phyloP scores from a whole-genome alignment of 2,329 filamentous ascomycete genomes.

The Neurospora sp. region DNA sequence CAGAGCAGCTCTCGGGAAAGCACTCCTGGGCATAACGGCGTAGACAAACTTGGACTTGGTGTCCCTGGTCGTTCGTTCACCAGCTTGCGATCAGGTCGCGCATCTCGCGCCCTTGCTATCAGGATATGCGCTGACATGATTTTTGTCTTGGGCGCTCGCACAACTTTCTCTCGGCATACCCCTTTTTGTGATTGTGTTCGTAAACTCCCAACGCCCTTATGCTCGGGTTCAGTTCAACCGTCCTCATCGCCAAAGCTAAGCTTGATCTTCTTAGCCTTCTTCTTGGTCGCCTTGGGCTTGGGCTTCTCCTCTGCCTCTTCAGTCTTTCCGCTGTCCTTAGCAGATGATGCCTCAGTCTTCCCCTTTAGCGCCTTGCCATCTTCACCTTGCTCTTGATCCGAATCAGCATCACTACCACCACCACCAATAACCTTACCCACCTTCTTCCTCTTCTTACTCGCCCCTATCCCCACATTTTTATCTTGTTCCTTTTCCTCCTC shows the following conservation, averaged over 20 bases:
- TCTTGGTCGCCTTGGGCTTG: conserved; percentile 27
- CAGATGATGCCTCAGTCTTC: not conserved
- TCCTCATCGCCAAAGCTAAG: conserved; percentile 57
- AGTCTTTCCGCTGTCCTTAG: conserved; percentile 4
- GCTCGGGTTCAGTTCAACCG: conserved; percentile 22
- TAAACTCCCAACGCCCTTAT: not conserved
- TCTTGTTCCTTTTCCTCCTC: conserved; percentile 18
- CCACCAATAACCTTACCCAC: conserved; percentile 41
- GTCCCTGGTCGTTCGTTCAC: no score
- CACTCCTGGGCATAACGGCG: no score
- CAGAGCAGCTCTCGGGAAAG: no score
- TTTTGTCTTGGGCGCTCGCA: no score
- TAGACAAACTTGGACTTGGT: no score
- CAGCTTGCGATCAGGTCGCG: no score
- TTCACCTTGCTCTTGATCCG: conserved; percentile 22
- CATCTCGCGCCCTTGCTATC: no score
- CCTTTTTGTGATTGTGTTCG: not conserved
- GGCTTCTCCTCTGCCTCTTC: conserved; percentile 2
- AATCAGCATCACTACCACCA: conserved; percentile 16
- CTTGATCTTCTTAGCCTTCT: conserved; percentile 55
- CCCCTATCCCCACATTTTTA: conserved; percentile 14
- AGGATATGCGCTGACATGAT: no score
- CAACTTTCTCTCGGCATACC: not conserved
- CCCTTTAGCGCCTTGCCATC: conserved; percentile 18
- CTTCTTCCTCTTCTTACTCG: conserved; percentile 27